Percentiles rank a stretch among this genome's conserved stretches.
Evolutionary conservation across 1,284 basidiomycete species (phyloP).

Genomic region (Leccinum angustisporum): DNA sequence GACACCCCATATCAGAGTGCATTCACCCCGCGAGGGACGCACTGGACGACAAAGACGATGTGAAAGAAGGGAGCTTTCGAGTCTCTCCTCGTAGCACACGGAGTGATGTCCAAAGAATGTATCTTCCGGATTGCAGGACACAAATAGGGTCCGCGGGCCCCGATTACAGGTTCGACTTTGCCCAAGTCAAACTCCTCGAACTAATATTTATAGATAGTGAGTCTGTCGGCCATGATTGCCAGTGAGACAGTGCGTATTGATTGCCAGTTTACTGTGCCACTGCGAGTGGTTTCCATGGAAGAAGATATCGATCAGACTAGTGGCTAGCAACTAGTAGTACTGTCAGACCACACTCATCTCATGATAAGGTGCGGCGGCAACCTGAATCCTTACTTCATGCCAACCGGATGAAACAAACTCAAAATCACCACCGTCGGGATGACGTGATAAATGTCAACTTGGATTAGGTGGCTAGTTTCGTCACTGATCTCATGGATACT

Average conservation of each 20-base stretch:
- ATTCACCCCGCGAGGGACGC: too few relatives aligned
- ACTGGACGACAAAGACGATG: too few relatives aligned
- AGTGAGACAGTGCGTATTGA: neutral
- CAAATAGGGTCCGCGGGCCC: neutral
- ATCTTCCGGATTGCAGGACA: neutral
- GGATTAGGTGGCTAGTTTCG: too few relatives aligned
- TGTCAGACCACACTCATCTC: too few relatives aligned
- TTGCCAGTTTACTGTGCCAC: neutral
- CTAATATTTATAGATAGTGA: neutral
- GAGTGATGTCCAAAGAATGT: too few relatives aligned
- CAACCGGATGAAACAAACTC: neutral
- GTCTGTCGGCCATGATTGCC: too few relatives aligned
- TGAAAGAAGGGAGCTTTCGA: too few relatives aligned
- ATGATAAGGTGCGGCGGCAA: neutral
- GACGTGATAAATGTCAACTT: too few relatives aligned
- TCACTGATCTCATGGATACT: too few relatives aligned
- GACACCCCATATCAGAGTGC: too few relatives aligned
- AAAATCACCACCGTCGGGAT: neutral
- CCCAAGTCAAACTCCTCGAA: neutral
- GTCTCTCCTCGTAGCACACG: too few relatives aligned
- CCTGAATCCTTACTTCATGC: neutral
- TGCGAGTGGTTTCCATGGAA: neutral
- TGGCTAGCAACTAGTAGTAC: neutral
- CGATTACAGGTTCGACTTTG: neutral
- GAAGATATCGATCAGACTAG: neutral